These are phyloP conservation scores for Triangularia setosa DNA, from an alignment of 2,329 filamentous ascomycete genomes.

Conservation along the genomic window DNA sequence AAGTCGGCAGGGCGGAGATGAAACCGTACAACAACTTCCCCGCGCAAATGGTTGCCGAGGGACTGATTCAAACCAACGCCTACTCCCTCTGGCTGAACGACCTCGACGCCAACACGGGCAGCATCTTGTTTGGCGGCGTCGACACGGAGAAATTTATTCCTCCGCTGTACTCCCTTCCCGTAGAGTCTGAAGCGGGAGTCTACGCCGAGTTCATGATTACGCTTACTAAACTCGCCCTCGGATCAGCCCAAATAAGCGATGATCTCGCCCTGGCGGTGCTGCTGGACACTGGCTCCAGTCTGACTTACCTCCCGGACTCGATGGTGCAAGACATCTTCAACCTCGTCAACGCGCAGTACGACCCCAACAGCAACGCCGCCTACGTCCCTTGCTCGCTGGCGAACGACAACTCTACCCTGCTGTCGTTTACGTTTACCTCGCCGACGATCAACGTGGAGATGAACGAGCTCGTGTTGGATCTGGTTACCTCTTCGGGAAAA, in stretches of 20 bases:
- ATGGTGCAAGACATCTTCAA: conserved; percentile 53
- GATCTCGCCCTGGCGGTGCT: conserved; percentile 57
- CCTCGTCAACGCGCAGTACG: conserved; percentile 56
- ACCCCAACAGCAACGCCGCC: conserved; percentile 48
- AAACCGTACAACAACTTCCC: conserved; percentile 66
- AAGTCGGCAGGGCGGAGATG: conserved; percentile 54
- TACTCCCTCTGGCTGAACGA: conserved; percentile 77
- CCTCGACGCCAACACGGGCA: conserved; percentile 60
- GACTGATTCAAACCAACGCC: conserved; percentile 60
- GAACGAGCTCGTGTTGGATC: conserved; percentile 56
- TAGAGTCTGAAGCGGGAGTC: conserved; percentile 50
- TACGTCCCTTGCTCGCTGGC: conserved; percentile 59
- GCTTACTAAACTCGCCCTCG: conserved; percentile 55
- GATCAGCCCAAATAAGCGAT: conserved; percentile 39
- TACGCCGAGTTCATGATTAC: conserved; percentile 66
- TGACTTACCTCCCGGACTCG: conserved; percentile 62
- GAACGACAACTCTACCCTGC: conserved; percentile 7
- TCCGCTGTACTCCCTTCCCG: conserved; percentile 60
- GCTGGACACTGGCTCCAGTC: conserved; percentile 66
- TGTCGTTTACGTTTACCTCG: conserved; percentile 49
- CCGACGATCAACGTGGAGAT: conserved; percentile 53
- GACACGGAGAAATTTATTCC: conserved; percentile 63
- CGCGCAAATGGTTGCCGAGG: conserved; percentile 56
- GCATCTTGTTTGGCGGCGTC: conserved; percentile 71
- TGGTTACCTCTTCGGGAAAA: conserved; percentile 43